A percentile compares a stretch with the other conserved stretches of the same genome.
Conservation (phyloP, 805 yeast genomes). For the Suhomyces sp. region DNA sequence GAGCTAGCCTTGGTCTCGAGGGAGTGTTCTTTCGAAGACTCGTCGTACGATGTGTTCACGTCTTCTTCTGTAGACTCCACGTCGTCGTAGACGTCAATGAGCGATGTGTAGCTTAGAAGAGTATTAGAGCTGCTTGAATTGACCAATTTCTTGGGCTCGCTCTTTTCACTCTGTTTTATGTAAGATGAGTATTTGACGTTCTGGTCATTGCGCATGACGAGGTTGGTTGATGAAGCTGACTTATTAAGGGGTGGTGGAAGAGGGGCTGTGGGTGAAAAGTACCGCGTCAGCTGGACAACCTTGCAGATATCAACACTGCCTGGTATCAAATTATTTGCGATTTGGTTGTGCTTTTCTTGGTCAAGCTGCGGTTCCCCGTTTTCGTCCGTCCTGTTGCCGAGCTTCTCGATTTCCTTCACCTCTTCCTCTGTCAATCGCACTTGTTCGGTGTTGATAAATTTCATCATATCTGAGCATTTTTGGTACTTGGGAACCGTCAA, state of each 20-base stretch:
- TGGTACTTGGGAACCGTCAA: constrained; percentile 8
- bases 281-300: constrained; percentile 7
- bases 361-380: neutral
- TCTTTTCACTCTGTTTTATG: constrained; percentile 9
- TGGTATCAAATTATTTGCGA: constrained; percentile 14
- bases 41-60: neutral
- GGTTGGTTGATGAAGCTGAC: neutral
- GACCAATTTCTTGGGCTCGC: constrained; percentile 7
- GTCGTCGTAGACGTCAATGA: constrained; percentile 30
- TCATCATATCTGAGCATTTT: constrained; percentile 4
- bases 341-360: neutral
- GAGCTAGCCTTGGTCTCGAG: constrained; percentile 6
- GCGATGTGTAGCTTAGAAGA: constrained; percentile 23
- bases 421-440: constrained; percentile 3
- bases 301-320: constrained; percentile 17
- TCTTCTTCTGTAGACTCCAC: constrained; percentile 9
- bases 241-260: constrained; percentile 13
- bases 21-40: constrained; percentile 1
- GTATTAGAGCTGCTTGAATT: constrained; percentile 21
- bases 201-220: constrained; percentile 2
- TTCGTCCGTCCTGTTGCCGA: neutral
- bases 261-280: constrained; percentile 23
- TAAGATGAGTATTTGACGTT: constrained; percentile 14
- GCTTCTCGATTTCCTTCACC: constrained; percentile 9
- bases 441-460: constrained; percentile 6